Conservation (phyloP, 2,329 filamentous ascomycete species). For the Keithomyces neogunnii region DNA sequence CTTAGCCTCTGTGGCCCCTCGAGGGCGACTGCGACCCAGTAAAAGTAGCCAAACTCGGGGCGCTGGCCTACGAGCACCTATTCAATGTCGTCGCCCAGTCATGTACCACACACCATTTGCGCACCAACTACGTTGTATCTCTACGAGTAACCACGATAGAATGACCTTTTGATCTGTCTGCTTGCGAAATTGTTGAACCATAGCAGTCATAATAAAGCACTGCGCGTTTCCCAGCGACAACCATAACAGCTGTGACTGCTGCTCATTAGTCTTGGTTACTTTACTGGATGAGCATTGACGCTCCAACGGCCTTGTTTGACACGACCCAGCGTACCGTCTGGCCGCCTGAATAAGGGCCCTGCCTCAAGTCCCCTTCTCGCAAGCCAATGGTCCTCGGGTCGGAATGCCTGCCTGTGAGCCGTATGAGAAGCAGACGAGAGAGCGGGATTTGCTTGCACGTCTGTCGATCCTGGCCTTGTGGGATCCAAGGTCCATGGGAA, state of each 20-base stretch:
- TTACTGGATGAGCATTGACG: too few species aligned
- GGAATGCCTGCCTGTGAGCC: not conserved
- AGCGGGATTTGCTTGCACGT: not conserved
- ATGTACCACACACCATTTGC: not conserved
- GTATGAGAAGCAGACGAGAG: not conserved
- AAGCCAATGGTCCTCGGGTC: not conserved
- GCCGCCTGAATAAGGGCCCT: not conserved
- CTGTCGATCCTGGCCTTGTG: not conserved
- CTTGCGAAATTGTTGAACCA: not conserved
- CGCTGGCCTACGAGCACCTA: too few species aligned
- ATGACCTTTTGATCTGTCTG: not conserved
- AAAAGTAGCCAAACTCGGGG: too few species aligned
- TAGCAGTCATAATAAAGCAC: too few species aligned
- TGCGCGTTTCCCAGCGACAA: too few species aligned
- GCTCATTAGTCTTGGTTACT: too few species aligned
- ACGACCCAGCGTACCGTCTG: not conserved
- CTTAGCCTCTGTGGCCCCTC: too few species aligned
- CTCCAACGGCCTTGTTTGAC: not conserved
- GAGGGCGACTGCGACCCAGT: too few species aligned
- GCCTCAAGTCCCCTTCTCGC: not conserved
- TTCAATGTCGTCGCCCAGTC: too few species aligned
- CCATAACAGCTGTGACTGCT: too few species aligned
- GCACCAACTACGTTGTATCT: not conserved
- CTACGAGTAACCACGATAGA: not conserved
- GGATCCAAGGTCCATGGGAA: not conserved